phyloP scores from a whole-genome alignment of 805 yeast species.

The Teunomyces panamensis region DNA sequence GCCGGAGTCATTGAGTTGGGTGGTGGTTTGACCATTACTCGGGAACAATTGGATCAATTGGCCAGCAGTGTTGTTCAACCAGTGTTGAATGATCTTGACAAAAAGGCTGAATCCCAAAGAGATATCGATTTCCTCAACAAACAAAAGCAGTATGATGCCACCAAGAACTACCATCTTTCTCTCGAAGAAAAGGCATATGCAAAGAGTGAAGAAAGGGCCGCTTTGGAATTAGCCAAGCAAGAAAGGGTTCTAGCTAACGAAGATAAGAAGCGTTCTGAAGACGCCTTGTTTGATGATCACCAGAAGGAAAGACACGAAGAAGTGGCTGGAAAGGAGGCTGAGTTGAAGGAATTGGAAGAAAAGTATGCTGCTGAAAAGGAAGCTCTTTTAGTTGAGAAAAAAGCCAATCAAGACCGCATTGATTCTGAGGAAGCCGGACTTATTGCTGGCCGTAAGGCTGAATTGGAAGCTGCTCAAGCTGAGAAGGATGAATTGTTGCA shows the following conservation, averaged over 20 bases:
- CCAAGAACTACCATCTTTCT: conserved; percentile 27
- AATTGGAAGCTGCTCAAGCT: conserved; percentile 47
- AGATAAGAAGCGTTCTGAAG: conserved; percentile 30
- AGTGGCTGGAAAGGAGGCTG: conserved; percentile 25
- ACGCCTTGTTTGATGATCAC: conserved; percentile 23
- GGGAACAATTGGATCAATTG: conserved; percentile 70
- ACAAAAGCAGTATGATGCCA: conserved; percentile 34
- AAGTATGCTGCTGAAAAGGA: conserved; percentile 40
- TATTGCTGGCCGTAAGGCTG: conserved; percentile 44
- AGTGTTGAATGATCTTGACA: conserved; percentile 67
- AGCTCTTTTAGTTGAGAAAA: conserved; percentile 44
- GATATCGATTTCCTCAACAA: conserved; percentile 36
- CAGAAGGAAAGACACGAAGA: conserved; percentile 29
- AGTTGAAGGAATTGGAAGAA: conserved; percentile 34
- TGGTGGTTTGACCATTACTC: conserved; percentile 79
- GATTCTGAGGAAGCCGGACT: conserved; percentile 42
- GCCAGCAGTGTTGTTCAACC: conserved; percentile 83
- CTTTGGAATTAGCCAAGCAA: conserved; percentile 34
- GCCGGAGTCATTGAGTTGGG: conserved; percentile 70
- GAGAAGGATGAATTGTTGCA: conserved; percentile 53
- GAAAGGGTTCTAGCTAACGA: conserved; percentile 31
- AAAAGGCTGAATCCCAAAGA: conserved; percentile 71
- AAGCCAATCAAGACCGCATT: conserved; percentile 44
- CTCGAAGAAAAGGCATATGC: conserved; percentile 26
- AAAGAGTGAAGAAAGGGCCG: conserved; percentile 33